phyloP scores from a whole-genome alignment of 78 protist species.

The Dictyostelium purpureum region DNA sequence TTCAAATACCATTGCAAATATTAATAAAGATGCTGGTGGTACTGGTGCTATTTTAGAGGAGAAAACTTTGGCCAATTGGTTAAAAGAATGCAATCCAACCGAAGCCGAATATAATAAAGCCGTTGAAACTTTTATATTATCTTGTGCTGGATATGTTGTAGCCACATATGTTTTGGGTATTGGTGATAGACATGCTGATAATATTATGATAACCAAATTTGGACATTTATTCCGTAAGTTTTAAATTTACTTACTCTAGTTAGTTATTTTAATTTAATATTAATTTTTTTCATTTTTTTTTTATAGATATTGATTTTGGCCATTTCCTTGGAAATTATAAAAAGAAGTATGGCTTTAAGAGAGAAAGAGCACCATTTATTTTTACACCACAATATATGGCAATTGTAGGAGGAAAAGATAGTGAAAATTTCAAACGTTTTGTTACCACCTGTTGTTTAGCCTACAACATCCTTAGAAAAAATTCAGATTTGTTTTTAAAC shows the following conservation, averaged over 20 bases:
- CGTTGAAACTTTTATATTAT: constrained; percentile 87
- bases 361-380: constrained; percentile 98
- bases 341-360: constrained; percentile 88
- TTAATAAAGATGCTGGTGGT: constrained; percentile 89
- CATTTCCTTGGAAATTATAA: constrained; percentile 92
- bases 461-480: constrained; percentile 86
- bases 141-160: constrained; percentile 97
- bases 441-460: constrained; percentile 85
- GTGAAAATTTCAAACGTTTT: constrained; percentile 75
- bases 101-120: constrained; percentile 76
- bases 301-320: constrained; percentile 90
- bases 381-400: constrained; percentile 92
- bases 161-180: constrained; percentile 97
- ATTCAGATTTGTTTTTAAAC: constrained; percentile 89
- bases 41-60: constrained; percentile 87
- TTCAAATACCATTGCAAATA: constrained; percentile 89
- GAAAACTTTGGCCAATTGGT: constrained; percentile 82
- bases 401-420: constrained; percentile 84
- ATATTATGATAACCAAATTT: constrained; percentile 86
- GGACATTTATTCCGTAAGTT: constrained; percentile 82
- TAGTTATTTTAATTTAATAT: constrained; percentile 5
- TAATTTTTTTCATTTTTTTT: not conserved
- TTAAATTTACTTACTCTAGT: too few species aligned
- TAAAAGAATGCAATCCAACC: constrained; percentile 72
- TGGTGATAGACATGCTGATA: constrained; percentile 98